Base-by-base conservation (phyloP, 495 filamentous ascomycete genomes). In the Penicillium fimorum region DNA sequence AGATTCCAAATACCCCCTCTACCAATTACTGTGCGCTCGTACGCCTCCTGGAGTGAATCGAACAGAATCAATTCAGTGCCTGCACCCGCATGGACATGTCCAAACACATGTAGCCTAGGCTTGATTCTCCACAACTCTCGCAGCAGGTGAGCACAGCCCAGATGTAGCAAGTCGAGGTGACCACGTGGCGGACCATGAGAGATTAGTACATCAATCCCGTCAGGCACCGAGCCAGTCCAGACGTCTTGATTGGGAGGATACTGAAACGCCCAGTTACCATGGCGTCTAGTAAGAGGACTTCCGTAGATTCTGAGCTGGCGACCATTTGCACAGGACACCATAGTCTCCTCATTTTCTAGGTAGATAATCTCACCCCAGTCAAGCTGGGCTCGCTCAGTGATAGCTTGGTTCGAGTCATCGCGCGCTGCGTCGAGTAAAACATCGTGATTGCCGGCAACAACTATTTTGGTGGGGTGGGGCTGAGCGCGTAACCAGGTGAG, bases 391-490 rank as follows among this genome's bases (percentile, higher is more conserved):
- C 57, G 46, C 38, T 63, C 46, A 29, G 25, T 45, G 18, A 43
- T 42, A 52, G 59, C 53, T 32, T 8, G 45, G 12, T 38, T 29
- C 0, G 60, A 58, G 53, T 50, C 37, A 47, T 64, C 41, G 5
- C 35, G 32, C 41, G 62, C 70, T 44, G 73, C 63, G 64, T 92
- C 86, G 44, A 92, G 80, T 66, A 80, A 81, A 35, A 77, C 73
- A 52, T 91, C 90, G 65, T 92, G 87, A 66, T 91, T 91, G 8
- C 88, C 90, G 33, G 81, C 79, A 52, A 91, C 82, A 13, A 87
- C 73, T 30, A 92, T 76, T 70, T 91, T 91, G 50, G 84, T 73
- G 43, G 67, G 66, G 64, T 92, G 89, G 8, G 81, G 78, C 13
- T 83, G 73, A 10, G 67, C 65, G 17, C 66, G 60, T 15, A 92